A percentile compares a stretch with the other conserved stretches of the same genome.
phyloP scores from a whole-genome alignment of 2,329 filamentous ascomycete species.

The Xylariaceae sp. region DNA sequence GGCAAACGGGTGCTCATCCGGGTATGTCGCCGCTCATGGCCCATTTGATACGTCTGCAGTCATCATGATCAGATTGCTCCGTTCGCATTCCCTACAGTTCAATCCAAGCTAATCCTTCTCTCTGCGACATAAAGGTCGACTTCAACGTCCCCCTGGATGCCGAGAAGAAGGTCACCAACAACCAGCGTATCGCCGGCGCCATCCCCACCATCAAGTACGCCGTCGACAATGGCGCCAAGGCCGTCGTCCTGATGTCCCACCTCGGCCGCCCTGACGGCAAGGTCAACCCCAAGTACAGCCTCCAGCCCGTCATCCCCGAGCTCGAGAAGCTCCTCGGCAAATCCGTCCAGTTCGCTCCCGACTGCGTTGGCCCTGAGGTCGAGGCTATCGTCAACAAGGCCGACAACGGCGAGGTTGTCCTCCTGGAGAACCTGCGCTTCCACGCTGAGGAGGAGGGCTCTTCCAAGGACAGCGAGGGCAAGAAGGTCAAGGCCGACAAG shows the following conservation, averaged over 20 bases:
- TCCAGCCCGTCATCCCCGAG: constrained; percentile 85
- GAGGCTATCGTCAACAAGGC: constrained; percentile 86
- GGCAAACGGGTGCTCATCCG: constrained; percentile 97
- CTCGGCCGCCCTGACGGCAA: constrained; percentile 92
- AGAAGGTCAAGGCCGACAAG: constrained; percentile 98
- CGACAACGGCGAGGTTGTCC: constrained; percentile 72
- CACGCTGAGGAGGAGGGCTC: constrained; percentile 97
- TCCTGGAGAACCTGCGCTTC: constrained; percentile 97
- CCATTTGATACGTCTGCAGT: neutral
- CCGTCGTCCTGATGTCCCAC: constrained; percentile 96
- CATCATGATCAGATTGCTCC: too few relatives aligned
- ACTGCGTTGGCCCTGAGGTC: constrained; percentile 84
- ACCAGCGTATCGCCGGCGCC: constrained; percentile 95
- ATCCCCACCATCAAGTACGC: constrained; percentile 94
- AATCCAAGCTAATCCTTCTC: constrained; percentile 23
- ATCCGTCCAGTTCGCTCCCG: constrained; percentile 80
- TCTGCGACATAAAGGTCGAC: constrained; percentile 64
- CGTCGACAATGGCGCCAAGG: constrained; percentile 82
- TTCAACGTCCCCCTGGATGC: constrained; percentile 98
- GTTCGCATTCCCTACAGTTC: neutral
- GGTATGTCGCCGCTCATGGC: constrained; percentile 49
- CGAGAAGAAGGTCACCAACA: constrained; percentile 94
- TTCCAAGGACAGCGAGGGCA: constrained; percentile 86
- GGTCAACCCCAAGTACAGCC: constrained; percentile 85
- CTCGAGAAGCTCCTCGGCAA: constrained; percentile 85